These are phyloP conservation scores for Xylariales sp. DNA, from an alignment of 2,329 filamentous ascomycete species.

Conservation along the genomic window DNA sequence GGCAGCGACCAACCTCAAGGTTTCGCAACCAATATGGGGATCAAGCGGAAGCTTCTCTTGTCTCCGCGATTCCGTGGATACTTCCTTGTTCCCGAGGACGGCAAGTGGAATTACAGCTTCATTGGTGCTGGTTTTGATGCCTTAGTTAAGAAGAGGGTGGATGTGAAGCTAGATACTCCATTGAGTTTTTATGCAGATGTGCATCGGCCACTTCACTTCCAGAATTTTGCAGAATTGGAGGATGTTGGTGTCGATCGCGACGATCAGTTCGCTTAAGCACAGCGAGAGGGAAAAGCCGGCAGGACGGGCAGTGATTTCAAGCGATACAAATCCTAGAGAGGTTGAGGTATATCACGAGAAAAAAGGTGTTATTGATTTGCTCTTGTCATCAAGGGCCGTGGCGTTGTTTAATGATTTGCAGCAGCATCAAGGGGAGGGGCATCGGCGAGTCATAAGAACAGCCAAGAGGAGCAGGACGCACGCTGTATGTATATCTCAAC, in stretches of 20 bases:
- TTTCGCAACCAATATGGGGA: conserved; percentile 86
- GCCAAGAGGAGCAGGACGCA: too few species aligned
- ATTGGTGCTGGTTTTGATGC: conserved; percentile 86
- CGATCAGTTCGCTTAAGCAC: conserved; percentile 83
- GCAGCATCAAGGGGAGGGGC: too few species aligned
- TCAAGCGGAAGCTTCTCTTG: conserved; percentile 90
- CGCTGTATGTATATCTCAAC: too few species aligned
- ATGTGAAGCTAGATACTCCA: conserved; percentile 92
- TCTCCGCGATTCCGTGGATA: conserved; percentile 93
- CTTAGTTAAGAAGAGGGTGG: conserved; percentile 85
- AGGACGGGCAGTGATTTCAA: too few species aligned
- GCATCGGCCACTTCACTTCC: conserved; percentile 92
- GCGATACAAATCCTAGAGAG: too few species aligned
- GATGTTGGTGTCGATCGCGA: conserved; percentile 92
- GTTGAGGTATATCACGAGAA: too few species aligned
- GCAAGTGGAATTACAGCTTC: conserved; percentile 97
- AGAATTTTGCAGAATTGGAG: conserved; percentile 95
- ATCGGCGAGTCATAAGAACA: too few species aligned
- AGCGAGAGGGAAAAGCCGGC: background rate
- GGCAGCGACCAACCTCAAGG: conserved; percentile 91
- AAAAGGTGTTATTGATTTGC: too few species aligned
- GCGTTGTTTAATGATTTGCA: too few species aligned
- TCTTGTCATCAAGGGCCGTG: too few species aligned
- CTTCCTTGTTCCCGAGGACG: conserved; percentile 89
- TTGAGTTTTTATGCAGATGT: conserved; percentile 85